A percentile compares a stretch with the other conserved stretches of the same genome.
Evolutionary conservation across 2,329 filamentous ascomycete species (phyloP).

Genomic region (Aspergillus pseudoviridinutans): DNA sequence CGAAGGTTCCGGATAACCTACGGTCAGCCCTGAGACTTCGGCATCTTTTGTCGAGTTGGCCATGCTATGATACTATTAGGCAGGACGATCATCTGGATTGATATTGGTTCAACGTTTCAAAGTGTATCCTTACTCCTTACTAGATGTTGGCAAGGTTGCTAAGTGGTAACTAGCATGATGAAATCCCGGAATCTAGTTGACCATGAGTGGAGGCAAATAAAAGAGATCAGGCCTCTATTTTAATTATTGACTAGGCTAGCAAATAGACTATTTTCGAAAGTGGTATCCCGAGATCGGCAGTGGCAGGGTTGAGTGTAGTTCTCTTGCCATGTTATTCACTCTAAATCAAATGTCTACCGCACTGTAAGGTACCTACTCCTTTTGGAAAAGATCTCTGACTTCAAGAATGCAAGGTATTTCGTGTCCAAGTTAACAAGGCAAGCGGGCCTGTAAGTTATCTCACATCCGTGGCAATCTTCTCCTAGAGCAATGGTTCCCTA

Average conservation of each 20-base stretch:
- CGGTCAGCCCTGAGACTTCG: background rate
- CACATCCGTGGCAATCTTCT: background rate
- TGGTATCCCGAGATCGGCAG: conserved; percentile 27
- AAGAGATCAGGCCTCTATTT: conserved; percentile 19
- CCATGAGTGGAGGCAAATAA: background rate
- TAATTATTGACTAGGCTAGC: background rate
- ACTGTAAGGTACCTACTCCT: background rate
- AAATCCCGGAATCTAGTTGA: background rate
- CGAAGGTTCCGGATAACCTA: too few relatives aligned
- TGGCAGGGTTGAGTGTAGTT: conserved; percentile 17
- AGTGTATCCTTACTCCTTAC: background rate
- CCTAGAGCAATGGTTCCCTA: background rate
- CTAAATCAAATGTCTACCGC: background rate
- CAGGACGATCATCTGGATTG: background rate
- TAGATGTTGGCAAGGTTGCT: background rate
- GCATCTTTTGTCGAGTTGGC: background rate
- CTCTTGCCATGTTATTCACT: background rate
- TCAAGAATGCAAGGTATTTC: background rate
- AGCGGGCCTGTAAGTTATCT: background rate
- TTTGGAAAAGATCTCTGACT: background rate
- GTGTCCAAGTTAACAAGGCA: background rate
- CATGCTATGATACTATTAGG: background rate
- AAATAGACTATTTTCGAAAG: conserved; percentile 5
- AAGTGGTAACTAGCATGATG: background rate
- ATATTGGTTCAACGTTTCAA: background rate